Evolutionary conservation across 2,329 filamentous ascomycete genomes (phyloP), one percentile per base, ranked within the genome.

Genomic region (Ceratocystis variospora): DNA sequence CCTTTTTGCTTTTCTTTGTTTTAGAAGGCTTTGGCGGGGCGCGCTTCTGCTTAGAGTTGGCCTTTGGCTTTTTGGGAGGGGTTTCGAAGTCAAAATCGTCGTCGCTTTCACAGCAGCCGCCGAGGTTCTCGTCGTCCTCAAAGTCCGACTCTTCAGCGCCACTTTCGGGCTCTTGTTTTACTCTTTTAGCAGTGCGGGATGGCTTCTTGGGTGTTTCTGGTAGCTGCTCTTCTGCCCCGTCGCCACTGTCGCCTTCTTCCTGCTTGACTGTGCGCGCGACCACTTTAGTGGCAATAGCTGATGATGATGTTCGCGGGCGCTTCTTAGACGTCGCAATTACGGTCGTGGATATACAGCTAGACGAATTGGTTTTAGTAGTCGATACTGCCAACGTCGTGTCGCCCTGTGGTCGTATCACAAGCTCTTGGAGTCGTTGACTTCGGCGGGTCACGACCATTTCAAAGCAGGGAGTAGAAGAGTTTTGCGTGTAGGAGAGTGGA

Each of bases 41-140:
- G 3, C 46, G n/a, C 4, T 53, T 55, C 28, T 48, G 44, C 44
- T 61, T 65, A 12, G 31, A 15, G 41, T 46, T 53, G 25, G 28
- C 31, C 28, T 61, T 65, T 10, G 57, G 25, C 19, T 59, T 48
- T 7, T 53, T 65, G 6, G n/a, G 33, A 15, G 41, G 48, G 5
- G 22, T 50, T 19, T 61, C 44, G 33, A 48, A 46, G 7, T 53
- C 37, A n/a, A 62, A 37, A n/a, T 67, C 66, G 53, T 65, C 64
- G 46, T 67, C 66, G 15, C 62, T 65, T 22, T 59, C 61, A 19
- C 66, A 67, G 25, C 62, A 65, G 31, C 66, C 66, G n/a, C 55
- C 55, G 12, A 65, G 57, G 10, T 57, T 31, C 8, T 65, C 53
- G 19, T 63, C 66, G 48, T 65, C 63, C 48, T 65, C 66, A 57